Conservation (phyloP, 345 rosid genomes). For the Zanthoxylum bungeanum region DNA sequence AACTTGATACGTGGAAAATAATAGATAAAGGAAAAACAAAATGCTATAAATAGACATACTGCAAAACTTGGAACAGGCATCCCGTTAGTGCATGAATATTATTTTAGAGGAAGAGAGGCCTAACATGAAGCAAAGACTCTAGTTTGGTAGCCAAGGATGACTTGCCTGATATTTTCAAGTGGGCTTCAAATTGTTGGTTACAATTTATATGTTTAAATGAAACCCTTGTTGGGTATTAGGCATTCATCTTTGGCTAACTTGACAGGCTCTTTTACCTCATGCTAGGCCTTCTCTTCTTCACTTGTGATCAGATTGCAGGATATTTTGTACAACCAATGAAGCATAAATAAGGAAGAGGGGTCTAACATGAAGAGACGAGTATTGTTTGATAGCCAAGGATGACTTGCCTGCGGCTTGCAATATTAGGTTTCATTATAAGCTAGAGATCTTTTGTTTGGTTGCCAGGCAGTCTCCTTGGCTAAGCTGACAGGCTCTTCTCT, state of each 20-base stretch:
- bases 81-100: background rate
- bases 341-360: background rate
- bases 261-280: background rate
- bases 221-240: background rate
- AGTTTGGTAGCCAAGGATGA: conserved; percentile 6
- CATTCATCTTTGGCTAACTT: background rate
- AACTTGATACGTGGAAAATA: background rate
- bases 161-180: background rate
- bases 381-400: conserved; percentile 9
- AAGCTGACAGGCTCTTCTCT: background rate
- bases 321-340: too few relatives aligned
- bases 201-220: too few relatives aligned
- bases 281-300: conserved; percentile 1
- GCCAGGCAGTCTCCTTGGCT: conserved; percentile 8
- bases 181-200: background rate
- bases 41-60: background rate
- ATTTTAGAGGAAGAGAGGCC: background rate
- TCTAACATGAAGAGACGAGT: background rate
- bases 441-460: background rate
- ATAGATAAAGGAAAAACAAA: background rate
- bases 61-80: background rate
- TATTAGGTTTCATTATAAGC: background rate
- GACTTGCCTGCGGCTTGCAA: conserved; percentile 9
- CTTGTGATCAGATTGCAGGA: background rate
- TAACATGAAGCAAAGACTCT: background rate